These are phyloP conservation scores for Syncephalastrum monosporum DNA, from an alignment of 371 early-diverging fungal species.

Conservation along the genomic window DNA sequence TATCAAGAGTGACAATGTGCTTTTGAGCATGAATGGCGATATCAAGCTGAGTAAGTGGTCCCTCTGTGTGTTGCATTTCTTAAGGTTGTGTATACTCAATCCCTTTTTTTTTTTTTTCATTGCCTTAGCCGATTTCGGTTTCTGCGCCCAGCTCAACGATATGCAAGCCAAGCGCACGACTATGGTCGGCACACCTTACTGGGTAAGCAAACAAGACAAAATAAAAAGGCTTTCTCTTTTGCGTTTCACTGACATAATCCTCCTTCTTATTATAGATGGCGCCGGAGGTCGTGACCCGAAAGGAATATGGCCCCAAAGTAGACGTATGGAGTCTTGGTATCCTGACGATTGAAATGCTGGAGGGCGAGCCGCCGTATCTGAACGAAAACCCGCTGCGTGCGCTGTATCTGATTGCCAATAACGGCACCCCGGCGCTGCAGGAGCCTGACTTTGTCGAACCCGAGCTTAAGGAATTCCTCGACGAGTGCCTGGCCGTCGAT, in stretches of 20 bases:
- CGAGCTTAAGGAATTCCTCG: constrained; percentile 84
- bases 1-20: constrained; percentile 96
- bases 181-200: constrained; percentile 93
- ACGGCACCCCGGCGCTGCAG: constrained; percentile 92
- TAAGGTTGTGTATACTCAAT: neutral
- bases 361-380: constrained; percentile 95
- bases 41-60: constrained; percentile 81
- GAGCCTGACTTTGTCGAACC: constrained; percentile 83
- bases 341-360: constrained; percentile 92
- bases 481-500: constrained; percentile 82
- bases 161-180: constrained; percentile 80
- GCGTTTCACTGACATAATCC: neutral
- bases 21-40: constrained; percentile 83
- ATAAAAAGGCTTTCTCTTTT: no score
- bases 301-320: constrained; percentile 92
- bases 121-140: constrained; percentile 86
- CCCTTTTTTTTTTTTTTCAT: neutral
- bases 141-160: constrained; percentile 90
- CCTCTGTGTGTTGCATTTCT: no score
- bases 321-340: constrained; percentile 99
- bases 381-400: constrained; percentile 92
- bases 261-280: constrained; percentile 67
- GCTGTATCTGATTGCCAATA: constrained; percentile 93
- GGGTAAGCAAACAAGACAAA: constrained; percentile 29
- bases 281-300: constrained; percentile 92